Evolutionary conservation across 2,329 filamentous ascomycete species (phyloP), one percentile per base, ranked within the genome.

Genomic region (Exophiala dermatitidis): DNA sequence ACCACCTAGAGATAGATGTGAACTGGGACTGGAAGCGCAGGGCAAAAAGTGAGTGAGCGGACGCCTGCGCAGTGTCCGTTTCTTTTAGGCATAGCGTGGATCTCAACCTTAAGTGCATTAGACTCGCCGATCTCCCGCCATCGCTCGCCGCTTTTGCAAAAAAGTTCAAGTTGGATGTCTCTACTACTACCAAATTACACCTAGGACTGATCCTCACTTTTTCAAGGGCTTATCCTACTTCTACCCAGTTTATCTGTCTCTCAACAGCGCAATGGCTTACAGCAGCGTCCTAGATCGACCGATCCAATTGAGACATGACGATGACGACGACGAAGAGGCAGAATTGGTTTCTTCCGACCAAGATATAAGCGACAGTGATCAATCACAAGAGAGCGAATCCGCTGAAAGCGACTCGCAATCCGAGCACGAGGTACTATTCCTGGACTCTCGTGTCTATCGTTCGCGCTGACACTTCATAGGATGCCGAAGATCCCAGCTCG

Each of bases 401-500:
- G 33, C 3, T 5, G 47, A 44, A 19, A 42, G 46, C 48, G 48
- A 54, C 12, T 44, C 36, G 33, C 45, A 47, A 37, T 48, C 34
- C 46, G 48, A 50, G n/a, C n/a, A 40, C 7, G 40, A 50, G 52
- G 50, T 34, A 34, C 2, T 10, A 33, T 33, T 9, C 31, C 5
- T 8, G 9, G 12, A 5, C 9, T 28, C 5, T 31, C 31, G 12
- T 7, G 10, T 26, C 12, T 10, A 32, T 38, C 4, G 19, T 26
- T 26, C 30, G 6, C 46, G 43, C 43, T 51, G 38, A 50, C 48
- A 47, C 8, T 8, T 34, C 9, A 3, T 7, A 56, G 48, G 64
- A 62, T 10, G 59, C 65, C 26, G 66, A 66, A 8, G 66, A 71
- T 32, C 67, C 69, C 36, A 66, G 67, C 1, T 69, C 74, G 73